phyloP scores from a whole-genome alignment of 2,329 filamentous ascomycete species.

The Acarospora socialis region DNA sequence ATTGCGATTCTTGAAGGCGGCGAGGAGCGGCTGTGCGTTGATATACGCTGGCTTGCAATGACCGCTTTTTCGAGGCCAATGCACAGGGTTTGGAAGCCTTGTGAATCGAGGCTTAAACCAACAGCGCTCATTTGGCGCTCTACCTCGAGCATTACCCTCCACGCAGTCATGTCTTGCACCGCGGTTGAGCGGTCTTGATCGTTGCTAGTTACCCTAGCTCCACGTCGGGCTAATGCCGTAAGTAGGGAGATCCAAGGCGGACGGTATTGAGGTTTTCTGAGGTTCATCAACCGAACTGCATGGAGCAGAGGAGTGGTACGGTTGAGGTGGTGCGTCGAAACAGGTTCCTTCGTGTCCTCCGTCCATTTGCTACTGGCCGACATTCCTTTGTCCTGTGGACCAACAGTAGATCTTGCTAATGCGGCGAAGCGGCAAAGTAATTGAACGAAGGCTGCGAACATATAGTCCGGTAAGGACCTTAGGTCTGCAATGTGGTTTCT shows the following conservation, averaged over 20 bases:
- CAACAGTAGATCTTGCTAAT: constrained; percentile 13
- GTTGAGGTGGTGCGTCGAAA: constrained; percentile 6
- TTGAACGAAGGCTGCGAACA: constrained; percentile 32
- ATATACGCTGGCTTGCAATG: too few species aligned
- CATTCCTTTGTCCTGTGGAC: constrained; percentile 10
- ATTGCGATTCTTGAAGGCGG: too few species aligned
- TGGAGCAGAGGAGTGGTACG: constrained; percentile 22
- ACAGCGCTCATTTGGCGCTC: constrained; percentile 22
- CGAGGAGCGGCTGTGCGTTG: too few species aligned
- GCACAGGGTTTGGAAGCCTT: constrained; percentile 25
- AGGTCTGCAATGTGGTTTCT: constrained; percentile 15
- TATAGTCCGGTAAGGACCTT: constrained; percentile 19
- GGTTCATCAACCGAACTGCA: constrained; percentile 23
- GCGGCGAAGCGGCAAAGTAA: constrained; percentile 25
- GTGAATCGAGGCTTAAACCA: constrained; percentile 19
- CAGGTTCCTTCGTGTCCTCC: background rate
- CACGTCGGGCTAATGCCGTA: constrained; percentile 15
- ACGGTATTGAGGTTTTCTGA: constrained; percentile 18
- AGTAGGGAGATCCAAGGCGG: constrained; percentile 26
- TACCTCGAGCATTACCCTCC: constrained; percentile 24
- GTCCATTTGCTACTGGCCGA: constrained; percentile 8
- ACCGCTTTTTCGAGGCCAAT: constrained; percentile 23
- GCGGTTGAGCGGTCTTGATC: constrained; percentile 15
- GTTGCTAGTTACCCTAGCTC: constrained; percentile 6
- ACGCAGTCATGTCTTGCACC: constrained; percentile 23